phyloP scores from a whole-genome alignment of 2,329 filamentous ascomycete genomes.

The Cladosporium sp. region DNA sequence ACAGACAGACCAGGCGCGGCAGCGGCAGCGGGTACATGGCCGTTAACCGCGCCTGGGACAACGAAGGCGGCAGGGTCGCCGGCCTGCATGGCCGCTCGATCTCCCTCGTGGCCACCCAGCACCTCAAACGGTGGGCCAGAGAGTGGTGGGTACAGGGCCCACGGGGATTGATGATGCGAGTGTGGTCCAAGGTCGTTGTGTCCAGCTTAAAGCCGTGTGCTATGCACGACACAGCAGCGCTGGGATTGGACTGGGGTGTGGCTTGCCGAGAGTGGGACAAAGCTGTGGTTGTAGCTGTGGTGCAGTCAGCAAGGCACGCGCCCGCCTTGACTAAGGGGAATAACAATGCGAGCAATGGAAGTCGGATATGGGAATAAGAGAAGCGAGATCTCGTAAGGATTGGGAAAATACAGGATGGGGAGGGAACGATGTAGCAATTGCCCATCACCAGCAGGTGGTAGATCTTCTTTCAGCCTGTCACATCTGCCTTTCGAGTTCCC shows the following conservation, averaged over 20 bases:
- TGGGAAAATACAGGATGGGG: too few relatives aligned
- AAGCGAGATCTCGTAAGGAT: too few relatives aligned
- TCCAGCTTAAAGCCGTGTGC: constrained; percentile 12
- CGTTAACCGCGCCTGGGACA: neutral
- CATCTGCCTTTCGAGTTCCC: too few relatives aligned
- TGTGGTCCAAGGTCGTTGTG: neutral
- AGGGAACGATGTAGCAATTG: too few relatives aligned
- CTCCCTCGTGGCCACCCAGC: neutral
- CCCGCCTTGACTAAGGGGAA: neutral
- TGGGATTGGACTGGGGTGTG: too few relatives aligned
- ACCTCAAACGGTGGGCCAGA: neutral
- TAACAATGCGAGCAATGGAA: neutral
- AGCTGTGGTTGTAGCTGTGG: too few relatives aligned
- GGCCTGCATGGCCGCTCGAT: constrained; percentile 4
- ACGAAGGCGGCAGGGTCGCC: neutral
- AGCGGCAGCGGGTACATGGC: neutral
- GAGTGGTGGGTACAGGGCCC: neutral
- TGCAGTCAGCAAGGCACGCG: neutral
- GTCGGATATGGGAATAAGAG: neutral
- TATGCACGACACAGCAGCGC: neutral
- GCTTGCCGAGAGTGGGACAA: neutral
- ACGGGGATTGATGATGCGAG: neutral
- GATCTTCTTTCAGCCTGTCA: too few relatives aligned
- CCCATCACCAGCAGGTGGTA: too few relatives aligned
- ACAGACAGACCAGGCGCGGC: constrained; percentile 2